Evolutionary conservation across 768 basidiomycete species (phyloP).

Genomic region (Chalciporus pseudorubinellus): DNA sequence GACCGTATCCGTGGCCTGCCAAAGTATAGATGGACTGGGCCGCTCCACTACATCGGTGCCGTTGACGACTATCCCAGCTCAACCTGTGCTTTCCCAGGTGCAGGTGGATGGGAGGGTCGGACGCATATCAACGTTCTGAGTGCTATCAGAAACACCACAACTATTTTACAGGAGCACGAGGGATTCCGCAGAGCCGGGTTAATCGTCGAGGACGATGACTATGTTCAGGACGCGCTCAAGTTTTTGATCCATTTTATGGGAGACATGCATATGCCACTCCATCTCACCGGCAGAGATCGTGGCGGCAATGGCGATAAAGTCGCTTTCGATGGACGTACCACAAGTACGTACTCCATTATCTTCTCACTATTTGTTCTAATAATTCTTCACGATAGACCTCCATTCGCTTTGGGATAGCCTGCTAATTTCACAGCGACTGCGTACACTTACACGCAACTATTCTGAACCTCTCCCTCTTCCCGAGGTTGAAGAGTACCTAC

Average conservation of each 20-base stretch:
- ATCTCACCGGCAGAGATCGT: conserved; percentile 82
- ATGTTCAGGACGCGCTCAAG: conserved; percentile 78
- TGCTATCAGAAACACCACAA: conserved; percentile 75
- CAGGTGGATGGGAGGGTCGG: conserved; percentile 66
- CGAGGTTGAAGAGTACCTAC: conserved; percentile 63
- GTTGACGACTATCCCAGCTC: conserved; percentile 74
- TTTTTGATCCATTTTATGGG: conserved; percentile 94
- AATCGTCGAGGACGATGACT: conserved; percentile 21
- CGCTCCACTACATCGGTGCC: conserved; percentile 75
- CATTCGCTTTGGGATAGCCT: conserved; percentile 87
- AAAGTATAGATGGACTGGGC: conserved; percentile 67
- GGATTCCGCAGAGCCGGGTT: conserved; percentile 10
- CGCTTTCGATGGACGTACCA: conserved; percentile 64
- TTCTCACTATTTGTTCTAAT: not conserved
- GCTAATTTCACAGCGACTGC: conserved; percentile 80
- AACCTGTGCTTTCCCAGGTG: conserved; percentile 74
- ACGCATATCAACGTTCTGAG: conserved; percentile 66
- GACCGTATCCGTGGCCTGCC: conserved; percentile 55
- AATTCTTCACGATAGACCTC: conserved; percentile 49
- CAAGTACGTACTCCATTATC: conserved; percentile 49
- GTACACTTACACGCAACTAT: conserved; percentile 74
- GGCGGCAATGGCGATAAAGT: conserved; percentile 86
- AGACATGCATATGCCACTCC: conserved; percentile 92
- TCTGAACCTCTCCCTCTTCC: conserved; percentile 65
- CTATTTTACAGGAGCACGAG: conserved; percentile 52